These are phyloP conservation scores for Phyllostachys edulis DNA, from an alignment of 176 grass and related monocot genomes.

Conservation along the genomic window DNA sequence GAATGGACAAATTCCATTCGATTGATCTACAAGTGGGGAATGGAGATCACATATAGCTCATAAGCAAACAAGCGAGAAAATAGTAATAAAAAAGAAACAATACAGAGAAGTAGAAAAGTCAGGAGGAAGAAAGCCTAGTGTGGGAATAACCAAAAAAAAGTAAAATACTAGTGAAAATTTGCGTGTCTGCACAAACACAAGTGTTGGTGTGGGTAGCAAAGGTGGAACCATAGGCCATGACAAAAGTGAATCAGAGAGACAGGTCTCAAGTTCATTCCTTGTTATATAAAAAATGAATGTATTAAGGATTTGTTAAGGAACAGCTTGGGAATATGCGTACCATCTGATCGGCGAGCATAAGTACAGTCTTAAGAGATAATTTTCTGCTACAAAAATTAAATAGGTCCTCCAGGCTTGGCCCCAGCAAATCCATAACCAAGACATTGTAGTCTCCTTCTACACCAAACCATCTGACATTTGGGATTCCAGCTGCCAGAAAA, in stretches of 20 bases:
- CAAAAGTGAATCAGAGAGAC: not conserved
- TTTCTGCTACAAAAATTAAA: constrained; percentile 99
- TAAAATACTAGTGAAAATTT: not conserved
- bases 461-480: constrained; percentile 93
- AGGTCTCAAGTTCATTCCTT: constrained; percentile 11
- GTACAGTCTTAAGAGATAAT: constrained; percentile 92
- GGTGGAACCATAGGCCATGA: not conserved
- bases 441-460: constrained; percentile 97
- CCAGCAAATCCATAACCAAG: constrained; percentile 96
- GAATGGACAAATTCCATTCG: constrained; percentile 92
- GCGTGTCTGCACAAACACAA: not conserved
- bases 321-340: constrained; percentile 21
- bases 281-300: not conserved
- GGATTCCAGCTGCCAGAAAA: constrained; percentile 80
- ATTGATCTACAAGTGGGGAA: constrained; percentile 65
- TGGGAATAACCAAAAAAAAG: not conserved
- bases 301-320: not conserved
- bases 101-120: not conserved
- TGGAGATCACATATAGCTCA: not conserved
- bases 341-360: constrained; percentile 99
- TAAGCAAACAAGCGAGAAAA: constrained; percentile 3
- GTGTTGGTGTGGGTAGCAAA: not conserved
- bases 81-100: not conserved
- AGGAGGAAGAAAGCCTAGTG: not conserved
- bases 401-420: constrained; percentile 91